phyloP scores from a whole-genome alignment of 768 basidiomycete genomes.

The Boletus coccyginus region DNA sequence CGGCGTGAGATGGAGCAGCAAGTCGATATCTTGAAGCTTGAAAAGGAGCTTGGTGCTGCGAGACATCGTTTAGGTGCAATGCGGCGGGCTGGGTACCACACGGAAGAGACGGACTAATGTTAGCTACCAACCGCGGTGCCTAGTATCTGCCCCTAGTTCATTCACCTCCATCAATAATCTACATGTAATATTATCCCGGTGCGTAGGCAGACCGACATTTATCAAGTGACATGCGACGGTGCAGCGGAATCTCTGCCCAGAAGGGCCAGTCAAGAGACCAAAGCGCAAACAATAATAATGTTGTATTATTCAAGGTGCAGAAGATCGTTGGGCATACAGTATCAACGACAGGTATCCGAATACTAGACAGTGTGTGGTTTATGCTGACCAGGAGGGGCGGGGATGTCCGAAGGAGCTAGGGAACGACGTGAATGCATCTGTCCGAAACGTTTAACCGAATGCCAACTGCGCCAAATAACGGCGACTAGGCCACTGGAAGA shows the following conservation, averaged over 20 bases:
- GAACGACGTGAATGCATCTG: background rate
- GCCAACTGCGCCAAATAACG: background rate
- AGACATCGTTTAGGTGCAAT: slow-evolving; percentile 79
- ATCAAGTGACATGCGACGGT: background rate
- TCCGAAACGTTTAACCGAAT: background rate
- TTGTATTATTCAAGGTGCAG: too few species aligned
- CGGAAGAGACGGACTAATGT: slow-evolving; percentile 69
- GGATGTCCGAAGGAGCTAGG: background rate
- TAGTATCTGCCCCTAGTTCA: background rate
- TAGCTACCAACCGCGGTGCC: background rate
- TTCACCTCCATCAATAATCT: slow-evolving; percentile 19
- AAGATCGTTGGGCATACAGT: background rate
- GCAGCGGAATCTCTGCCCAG: background rate
- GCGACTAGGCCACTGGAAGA: background rate
- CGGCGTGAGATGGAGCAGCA: slow-evolving; percentile 98
- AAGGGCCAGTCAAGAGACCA: background rate
- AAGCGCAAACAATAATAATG: background rate
- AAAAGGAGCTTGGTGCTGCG: slow-evolving; percentile 91
- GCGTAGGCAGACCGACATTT: background rate
- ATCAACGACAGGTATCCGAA: background rate
- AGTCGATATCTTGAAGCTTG: slow-evolving; percentile 94
- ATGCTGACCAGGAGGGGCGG: background rate
- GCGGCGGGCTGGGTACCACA: slow-evolving; percentile 88
- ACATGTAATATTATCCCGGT: slow-evolving; percentile 23
- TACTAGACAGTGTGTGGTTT: background rate